phyloP scores from a whole-genome alignment of 805 yeast species.

The Metschnikowia proteae region DNA sequence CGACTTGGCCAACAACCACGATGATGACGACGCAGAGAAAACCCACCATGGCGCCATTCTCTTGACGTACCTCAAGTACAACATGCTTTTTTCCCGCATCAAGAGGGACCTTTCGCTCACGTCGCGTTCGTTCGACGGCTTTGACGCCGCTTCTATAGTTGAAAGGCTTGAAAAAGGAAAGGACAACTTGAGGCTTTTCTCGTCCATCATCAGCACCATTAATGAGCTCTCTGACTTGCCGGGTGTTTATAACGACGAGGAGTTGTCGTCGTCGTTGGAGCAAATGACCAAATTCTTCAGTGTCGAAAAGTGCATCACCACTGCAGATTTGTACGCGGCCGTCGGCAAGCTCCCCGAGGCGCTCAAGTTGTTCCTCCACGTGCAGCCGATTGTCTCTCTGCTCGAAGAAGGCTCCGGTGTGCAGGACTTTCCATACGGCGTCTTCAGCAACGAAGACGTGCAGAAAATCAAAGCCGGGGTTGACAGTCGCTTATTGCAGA shows the following conservation, averaged over 20 bases:
- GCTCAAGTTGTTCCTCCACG: slow-evolving; percentile 36
- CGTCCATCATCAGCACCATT: slow-evolving; percentile 49
- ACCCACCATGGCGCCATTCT: slow-evolving; percentile 72
- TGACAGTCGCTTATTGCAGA: slow-evolving; percentile 17
- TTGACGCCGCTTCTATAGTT: too few relatives aligned
- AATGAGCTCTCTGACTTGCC: slow-evolving; percentile 72
- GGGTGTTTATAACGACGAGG: slow-evolving; percentile 87
- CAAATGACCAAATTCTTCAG: slow-evolving; percentile 46
- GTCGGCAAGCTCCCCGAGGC: slow-evolving; percentile 44
- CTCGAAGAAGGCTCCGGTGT: slow-evolving; percentile 26
- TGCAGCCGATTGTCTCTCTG: slow-evolving; percentile 19
- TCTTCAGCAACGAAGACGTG: slow-evolving; percentile 38
- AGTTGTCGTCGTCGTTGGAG: slow-evolving; percentile 51
- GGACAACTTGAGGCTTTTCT: slow-evolving; percentile 48
- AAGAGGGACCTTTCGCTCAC: slow-evolving; percentile 61
- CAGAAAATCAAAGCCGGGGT: slow-evolving; percentile 20
- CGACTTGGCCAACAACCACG: slow-evolving; percentile 48
- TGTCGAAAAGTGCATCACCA: slow-evolving; percentile 38
- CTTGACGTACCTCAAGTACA: slow-evolving; percentile 70
- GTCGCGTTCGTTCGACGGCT: too few relatives aligned
- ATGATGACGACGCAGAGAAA: slow-evolving; percentile 51
- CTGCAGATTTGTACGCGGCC: slow-evolving; percentile 45
- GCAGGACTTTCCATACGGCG: slow-evolving; percentile 36
- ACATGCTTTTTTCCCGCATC: slow-evolving; percentile 59
- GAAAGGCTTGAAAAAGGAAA: slow-evolving; percentile 18